Evolutionary conservation across 2,329 filamentous ascomycete species (phyloP).

Genomic region (Alternaria alternata): DNA sequence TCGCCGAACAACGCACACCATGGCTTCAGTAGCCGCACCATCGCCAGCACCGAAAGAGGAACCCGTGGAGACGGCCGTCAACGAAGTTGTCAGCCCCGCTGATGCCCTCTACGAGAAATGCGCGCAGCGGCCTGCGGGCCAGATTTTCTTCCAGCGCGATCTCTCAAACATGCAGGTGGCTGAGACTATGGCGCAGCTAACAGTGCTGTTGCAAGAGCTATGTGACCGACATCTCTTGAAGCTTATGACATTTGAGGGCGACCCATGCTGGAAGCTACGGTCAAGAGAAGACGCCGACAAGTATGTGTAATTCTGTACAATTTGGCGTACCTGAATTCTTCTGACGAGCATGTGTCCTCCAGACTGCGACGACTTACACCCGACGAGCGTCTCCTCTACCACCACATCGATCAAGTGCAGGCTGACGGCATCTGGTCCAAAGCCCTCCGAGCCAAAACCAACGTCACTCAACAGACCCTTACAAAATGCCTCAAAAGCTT

Average conservation of each 20-base stretch:
- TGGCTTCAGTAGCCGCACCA: slow-evolving; percentile 34
- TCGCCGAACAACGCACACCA: slow-evolving; percentile 14
- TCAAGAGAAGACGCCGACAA: slow-evolving; percentile 48
- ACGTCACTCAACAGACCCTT: slow-evolving; percentile 84
- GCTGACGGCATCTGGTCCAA: slow-evolving; percentile 91
- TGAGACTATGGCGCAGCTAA: slow-evolving; percentile 44
- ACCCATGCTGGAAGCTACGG: slow-evolving; percentile 50
- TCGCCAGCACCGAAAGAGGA: slow-evolving; percentile 32
- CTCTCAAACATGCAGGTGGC: slow-evolving; percentile 49
- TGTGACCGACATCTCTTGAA: slow-evolving; percentile 49
- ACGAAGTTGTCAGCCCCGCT: slow-evolving; percentile 29
- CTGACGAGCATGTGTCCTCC: slow-evolving; percentile 11
- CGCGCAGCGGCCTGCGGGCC: slow-evolving; percentile 43
- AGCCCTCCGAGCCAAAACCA: slow-evolving; percentile 79
- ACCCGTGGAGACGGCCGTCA: slow-evolving; percentile 11
- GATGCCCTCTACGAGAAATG: slow-evolving; percentile 52
- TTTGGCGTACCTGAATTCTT: background rate
- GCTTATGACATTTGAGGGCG: slow-evolving; percentile 47
- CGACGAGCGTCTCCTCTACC: slow-evolving; percentile 87
- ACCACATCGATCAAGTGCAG: slow-evolving; percentile 84
- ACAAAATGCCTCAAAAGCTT: slow-evolving; percentile 85
- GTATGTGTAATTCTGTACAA: slow-evolving; percentile 26
- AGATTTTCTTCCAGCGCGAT: slow-evolving; percentile 52
- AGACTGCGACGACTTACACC: slow-evolving; percentile 59
- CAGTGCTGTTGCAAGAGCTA: slow-evolving; percentile 43